Percentiles rank a stretch among this genome's conserved stretches.
phyloP scores from a whole-genome alignment of 2,329 filamentous ascomycete genomes.

The Verticillium longisporum region DNA sequence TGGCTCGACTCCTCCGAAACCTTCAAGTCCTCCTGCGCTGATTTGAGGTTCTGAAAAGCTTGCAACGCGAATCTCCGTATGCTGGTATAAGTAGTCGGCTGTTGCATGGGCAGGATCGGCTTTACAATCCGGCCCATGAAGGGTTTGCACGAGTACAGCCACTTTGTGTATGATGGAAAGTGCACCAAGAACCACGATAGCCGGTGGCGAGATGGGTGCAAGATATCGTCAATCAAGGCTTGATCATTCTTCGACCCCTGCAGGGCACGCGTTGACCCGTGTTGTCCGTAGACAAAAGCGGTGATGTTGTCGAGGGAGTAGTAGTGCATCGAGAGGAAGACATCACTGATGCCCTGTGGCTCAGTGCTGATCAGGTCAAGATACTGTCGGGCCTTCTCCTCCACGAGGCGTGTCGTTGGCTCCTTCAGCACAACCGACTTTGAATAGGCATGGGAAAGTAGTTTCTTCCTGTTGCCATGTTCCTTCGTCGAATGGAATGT shows the following conservation, averaged over 20 bases:
- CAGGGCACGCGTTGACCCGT: slow-evolving; percentile 36
- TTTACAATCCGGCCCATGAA: slow-evolving; percentile 25
- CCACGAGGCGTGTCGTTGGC: slow-evolving; percentile 8
- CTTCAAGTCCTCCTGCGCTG: slow-evolving; percentile 1
- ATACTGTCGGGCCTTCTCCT: slow-evolving; percentile 22
- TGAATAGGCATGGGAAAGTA: slow-evolving; percentile 44
- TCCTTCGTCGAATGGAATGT: slow-evolving; percentile 34
- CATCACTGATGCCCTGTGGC: slow-evolving; percentile 27
- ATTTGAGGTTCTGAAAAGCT: slow-evolving; percentile 16
- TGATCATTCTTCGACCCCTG: slow-evolving; percentile 27
- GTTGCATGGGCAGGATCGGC: slow-evolving; percentile 39
- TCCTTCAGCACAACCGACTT: slow-evolving; percentile 32
- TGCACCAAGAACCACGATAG: slow-evolving; percentile 44
- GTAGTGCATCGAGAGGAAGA: slow-evolving; percentile 43
- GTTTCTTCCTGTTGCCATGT: slow-evolving; percentile 44
- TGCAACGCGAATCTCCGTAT: slow-evolving; percentile 28
- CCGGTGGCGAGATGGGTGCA: slow-evolving; percentile 35
- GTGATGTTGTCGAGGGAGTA: slow-evolving; percentile 47
- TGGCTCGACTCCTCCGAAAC: not conserved
- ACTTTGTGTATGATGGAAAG: slow-evolving; percentile 34
- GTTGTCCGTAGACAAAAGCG: slow-evolving; percentile 39
- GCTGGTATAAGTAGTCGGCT: slow-evolving; percentile 42
- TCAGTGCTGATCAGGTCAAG: slow-evolving; percentile 30
- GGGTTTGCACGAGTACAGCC: slow-evolving; percentile 37
- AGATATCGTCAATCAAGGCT: slow-evolving; percentile 37